Evolutionary conservation across 257 asterid genomes (phyloP), one percentile per base, ranked within the genome.

Genomic region (Solanum lycopersicoides): DNA sequence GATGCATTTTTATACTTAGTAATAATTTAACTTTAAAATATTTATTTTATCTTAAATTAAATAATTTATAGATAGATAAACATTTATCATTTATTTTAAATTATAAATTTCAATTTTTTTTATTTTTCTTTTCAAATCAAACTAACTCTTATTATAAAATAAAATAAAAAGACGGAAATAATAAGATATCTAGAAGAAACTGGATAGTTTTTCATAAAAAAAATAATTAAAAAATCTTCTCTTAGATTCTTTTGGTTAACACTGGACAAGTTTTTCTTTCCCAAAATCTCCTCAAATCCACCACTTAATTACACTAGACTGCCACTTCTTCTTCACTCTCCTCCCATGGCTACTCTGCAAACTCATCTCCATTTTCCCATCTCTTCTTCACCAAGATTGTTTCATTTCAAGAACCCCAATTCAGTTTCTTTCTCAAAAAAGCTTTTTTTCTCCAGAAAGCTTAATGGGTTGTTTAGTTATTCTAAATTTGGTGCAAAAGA

Each of bases 291-390:
- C 88, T 39, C 35, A 82, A 21, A 32, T 18, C 44, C 59, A 47
- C 56, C 34, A 37, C 21, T n/a, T 50, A 37, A 44, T 65, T 86
- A 50, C 89, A 66, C 37, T 86, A 3, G 13, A 6, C 60, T 34
- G 37, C 72, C 88, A 65, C 76, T 25, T 47, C 82, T 35, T 73
- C 80, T 73, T 73, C 45, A 73, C 35, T 71, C 77, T 32, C 53
- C 87, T 85, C 82, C 92, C 73, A 95, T 95, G 98, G 94, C 95
- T 65, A 83, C 93, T 68, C 93, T 91, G 59, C 98, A 92, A 87
- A 65, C 89, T 88, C 92, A 88, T 86, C 87, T 85, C 66, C 77
- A 68, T 63, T 76, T 76, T 59, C 91, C 92, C 83, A 60, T 73
- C 25, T 74, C 86, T 85, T 84, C 83, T 89, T 88, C 92, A 59